phyloP scores from a whole-genome alignment of 345 rosid species.

The Turnera subulata region DNA sequence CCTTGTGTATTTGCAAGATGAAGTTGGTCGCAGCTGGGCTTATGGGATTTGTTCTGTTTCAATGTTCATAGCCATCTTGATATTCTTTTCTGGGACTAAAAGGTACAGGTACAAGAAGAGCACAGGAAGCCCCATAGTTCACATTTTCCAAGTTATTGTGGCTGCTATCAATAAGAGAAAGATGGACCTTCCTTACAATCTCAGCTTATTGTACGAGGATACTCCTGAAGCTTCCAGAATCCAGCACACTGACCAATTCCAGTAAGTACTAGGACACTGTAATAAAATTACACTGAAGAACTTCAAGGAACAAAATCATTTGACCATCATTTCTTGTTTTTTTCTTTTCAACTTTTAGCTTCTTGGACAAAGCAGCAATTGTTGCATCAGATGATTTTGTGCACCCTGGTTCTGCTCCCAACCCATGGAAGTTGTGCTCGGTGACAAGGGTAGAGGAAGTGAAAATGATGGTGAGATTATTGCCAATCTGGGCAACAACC shows the following conservation, averaged over 20 bases:
- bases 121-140: constrained; percentile 73
- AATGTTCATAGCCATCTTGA: constrained; percentile 48
- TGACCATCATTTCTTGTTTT: background rate
- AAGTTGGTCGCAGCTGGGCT: constrained; percentile 53
- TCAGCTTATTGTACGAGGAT: constrained; percentile 49
- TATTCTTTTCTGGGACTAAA: constrained; percentile 57
- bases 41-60: constrained; percentile 58
- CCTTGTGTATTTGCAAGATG: constrained; percentile 62
- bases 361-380: constrained; percentile 59
- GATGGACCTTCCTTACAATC: constrained; percentile 38
- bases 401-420: constrained; percentile 14
- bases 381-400: constrained; percentile 39
- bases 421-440: constrained; percentile 59
- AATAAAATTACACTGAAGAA: too few species aligned
- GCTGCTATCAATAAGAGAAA: constrained; percentile 60
- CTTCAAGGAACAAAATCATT: background rate
- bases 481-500: constrained; percentile 70
- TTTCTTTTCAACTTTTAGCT: constrained; percentile 20
- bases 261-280: constrained; percentile 29
- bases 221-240: constrained; percentile 42
- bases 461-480: constrained; percentile 49
- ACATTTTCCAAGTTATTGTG: constrained; percentile 62
- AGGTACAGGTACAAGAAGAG: constrained; percentile 71
- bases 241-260: constrained; percentile 56
- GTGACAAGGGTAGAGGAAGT: constrained; percentile 65